Evolutionary conservation across 441 rosid species (phyloP).

Genomic region (Erodium trifolium): DNA sequence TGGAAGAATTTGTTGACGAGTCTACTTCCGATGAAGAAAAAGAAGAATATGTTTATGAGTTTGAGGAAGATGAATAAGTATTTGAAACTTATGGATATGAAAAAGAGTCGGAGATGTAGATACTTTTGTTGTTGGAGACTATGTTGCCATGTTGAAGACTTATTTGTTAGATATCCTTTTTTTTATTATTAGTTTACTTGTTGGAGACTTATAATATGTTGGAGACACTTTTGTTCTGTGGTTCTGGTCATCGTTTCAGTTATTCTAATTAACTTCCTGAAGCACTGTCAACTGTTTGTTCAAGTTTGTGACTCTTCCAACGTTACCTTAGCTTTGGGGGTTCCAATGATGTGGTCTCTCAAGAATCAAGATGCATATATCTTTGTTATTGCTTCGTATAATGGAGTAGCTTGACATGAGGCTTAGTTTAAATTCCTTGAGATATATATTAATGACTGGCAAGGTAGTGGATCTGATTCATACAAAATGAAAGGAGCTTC

Average conservation of each 20-base stretch:
- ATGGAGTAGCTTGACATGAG: not conserved
- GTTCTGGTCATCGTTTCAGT: not conserved
- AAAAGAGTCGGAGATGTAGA: no score
- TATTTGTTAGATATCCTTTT: no score
- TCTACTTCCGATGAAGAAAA: no score
- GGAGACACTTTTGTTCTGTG: not conserved
- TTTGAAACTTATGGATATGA: no score
- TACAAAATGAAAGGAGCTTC: conserved; percentile 18
- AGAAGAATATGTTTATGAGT: no score
- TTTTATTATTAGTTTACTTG: no score
- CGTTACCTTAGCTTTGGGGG: not conserved
- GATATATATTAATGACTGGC: conserved; percentile 1
- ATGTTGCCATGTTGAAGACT: no score
- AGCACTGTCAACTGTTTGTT: not conserved
- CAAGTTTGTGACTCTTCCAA: not conserved
- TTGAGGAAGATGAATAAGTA: no score
- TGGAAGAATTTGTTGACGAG: no score
- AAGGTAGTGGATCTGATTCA: conserved; percentile 25
- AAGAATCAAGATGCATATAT: not conserved
- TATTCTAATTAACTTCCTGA: not conserved
- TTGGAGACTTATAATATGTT: no score
- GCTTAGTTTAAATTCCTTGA: not conserved
- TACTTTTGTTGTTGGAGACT: no score
- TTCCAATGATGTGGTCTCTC: not conserved
- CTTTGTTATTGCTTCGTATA: not conserved